Evolutionary conservation across 2,329 filamentous ascomycete genomes (phyloP).

Genomic region (Xylariomycetidae sp.): DNA sequence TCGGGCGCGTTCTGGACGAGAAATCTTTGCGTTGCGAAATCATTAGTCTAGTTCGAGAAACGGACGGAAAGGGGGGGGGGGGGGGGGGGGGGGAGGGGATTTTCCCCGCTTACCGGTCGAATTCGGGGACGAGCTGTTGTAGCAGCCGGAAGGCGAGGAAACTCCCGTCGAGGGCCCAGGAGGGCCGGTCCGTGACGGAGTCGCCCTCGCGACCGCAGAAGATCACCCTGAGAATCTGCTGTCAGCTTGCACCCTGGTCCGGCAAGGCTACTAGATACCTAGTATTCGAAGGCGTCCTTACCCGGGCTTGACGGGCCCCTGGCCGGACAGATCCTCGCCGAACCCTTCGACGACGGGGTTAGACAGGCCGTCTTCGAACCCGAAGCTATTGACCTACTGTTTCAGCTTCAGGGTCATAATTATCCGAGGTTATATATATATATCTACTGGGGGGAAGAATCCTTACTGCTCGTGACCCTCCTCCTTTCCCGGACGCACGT

Average conservation of each 20-base stretch:
- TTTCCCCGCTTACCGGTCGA: conserved; percentile 32
- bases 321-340: conserved; percentile 11
- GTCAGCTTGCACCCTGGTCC: too few relatives aligned
- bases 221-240: conserved; percentile 32
- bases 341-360: conserved; percentile 34
- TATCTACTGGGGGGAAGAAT: conserved; percentile 1
- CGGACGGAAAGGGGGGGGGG: too few relatives aligned
- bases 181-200: conserved; percentile 16
- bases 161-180: conserved; percentile 39
- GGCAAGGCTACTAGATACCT: too few relatives aligned
- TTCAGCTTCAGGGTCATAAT: neutral
- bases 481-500: conserved; percentile 28
- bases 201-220: conserved; percentile 34
- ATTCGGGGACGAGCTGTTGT: conserved; percentile 40
- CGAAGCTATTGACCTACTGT: conserved; percentile 30
- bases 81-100: conserved; percentile 3
- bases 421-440: neutral
- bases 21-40: too few relatives aligned
- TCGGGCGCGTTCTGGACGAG: too few relatives aligned
- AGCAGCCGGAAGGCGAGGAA: conserved; percentile 40
- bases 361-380: conserved; percentile 37
- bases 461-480: conserved; percentile 34
- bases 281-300: too few relatives aligned
- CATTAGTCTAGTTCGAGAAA: too few relatives aligned
- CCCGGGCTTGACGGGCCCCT: conserved; percentile 10